These are phyloP conservation scores for Hordeum marinum DNA, from an alignment of 176 grass and related monocot species.

Conservation along the genomic window DNA sequence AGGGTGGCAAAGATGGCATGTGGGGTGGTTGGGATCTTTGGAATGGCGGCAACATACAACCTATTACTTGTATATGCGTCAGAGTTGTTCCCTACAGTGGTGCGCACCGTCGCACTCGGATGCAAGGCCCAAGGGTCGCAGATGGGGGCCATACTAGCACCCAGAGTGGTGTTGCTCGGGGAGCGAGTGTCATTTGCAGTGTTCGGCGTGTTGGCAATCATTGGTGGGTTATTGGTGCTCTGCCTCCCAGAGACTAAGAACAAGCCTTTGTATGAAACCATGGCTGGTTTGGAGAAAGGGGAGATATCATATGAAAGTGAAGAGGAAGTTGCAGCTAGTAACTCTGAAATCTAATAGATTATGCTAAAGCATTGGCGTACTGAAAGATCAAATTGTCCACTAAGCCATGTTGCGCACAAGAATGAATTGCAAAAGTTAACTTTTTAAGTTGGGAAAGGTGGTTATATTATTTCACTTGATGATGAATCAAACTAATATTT, in stretches of 20 bases:
- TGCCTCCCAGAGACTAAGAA: conserved; percentile 83
- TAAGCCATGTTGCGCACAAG: too few relatives aligned
- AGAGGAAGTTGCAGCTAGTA: neutral
- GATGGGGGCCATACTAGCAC: conserved; percentile 77
- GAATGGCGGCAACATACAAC: conserved; percentile 79
- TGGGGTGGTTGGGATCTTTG: conserved; percentile 75
- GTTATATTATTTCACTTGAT: too few relatives aligned
- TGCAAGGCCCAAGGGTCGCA: conserved; percentile 49
- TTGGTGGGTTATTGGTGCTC: conserved; percentile 42
- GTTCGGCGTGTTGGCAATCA: conserved; percentile 54
- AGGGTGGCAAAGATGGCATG: conserved; percentile 58
- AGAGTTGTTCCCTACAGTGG: conserved; percentile 88
- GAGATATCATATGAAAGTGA: conserved; percentile 38
- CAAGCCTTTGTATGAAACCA: conserved; percentile 73
- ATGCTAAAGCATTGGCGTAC: too few relatives aligned
- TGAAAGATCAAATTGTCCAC: too few relatives aligned
- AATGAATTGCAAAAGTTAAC: too few relatives aligned
- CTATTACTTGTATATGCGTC: conserved; percentile 70
- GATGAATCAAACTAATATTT: too few relatives aligned
- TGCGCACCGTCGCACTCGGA: conserved; percentile 64
- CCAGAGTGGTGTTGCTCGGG: conserved; percentile 65
- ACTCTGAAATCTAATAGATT: neutral
- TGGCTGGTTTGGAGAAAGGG: conserved; percentile 67
- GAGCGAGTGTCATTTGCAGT: conserved; percentile 60
- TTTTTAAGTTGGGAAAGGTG: too few relatives aligned